Evolutionary conservation across 2,329 filamentous ascomycete genomes (phyloP), one percentile per base, ranked within the genome.

Genomic region (Neonectria magnoliae): DNA sequence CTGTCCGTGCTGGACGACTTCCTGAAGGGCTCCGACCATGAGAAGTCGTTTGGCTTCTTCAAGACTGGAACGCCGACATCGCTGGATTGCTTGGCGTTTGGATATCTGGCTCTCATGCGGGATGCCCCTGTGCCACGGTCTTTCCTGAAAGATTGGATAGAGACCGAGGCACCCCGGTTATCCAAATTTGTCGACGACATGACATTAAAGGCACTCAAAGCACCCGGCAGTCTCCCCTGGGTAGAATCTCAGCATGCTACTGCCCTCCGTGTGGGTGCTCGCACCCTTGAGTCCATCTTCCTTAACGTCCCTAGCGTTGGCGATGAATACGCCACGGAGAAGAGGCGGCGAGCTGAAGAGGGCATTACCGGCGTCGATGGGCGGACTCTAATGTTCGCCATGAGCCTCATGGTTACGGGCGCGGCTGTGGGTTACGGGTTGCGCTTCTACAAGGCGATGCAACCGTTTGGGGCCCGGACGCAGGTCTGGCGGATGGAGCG

Each of bases 61-160:
- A 41, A 65, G 2, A 60, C 63, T 1, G 64, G 65, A 0, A 48
- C 64, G 14, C 48, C 76, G 4, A 77, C 78, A 0, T 78, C 71
- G 22, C 66, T 97, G 25, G 94, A 98, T 78, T 97, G 93, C 75
- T 78, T 98, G 51, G 90, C 89, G 0, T 88, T 93, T 72, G 96
- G 90, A 11, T 97, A 97, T 76, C 81, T 98, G 38, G 85, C 88
- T 2, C 80, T 98, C 54, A 91, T 96, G 82, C 82, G 91, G 22
- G 80, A 82, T 57, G 78, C 80, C 8, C 73, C 78, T 13, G 82
- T 85, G 4, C 84, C 84, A 3, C 79, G 79, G 48, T 71, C 76
- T 11, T 81, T 81, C 55, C 58, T 81, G 13, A 77, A 80, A 56
- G 80, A 83, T 57, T 84, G 82, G 73, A 74, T 85, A 2, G 59